A percentile compares a stretch with the other conserved stretches of the same genome.
phyloP scores from a whole-genome alignment of 1,139 yeast genomes.

The Debaryomyces coudertii region DNA sequence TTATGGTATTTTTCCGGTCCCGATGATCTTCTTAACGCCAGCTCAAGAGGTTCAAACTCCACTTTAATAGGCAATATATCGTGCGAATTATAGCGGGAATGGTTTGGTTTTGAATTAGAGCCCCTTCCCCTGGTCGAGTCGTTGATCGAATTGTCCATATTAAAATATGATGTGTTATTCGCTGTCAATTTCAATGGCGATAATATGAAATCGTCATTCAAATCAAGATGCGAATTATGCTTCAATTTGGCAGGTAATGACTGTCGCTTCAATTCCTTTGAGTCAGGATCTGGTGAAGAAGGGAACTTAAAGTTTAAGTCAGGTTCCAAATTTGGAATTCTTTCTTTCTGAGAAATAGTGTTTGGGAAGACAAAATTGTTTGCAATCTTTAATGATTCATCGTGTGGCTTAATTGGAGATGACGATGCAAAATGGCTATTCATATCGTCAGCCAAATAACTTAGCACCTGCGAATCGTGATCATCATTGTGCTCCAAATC shows the following conservation, averaged over 20 bases:
- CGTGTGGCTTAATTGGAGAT: slow-evolving; percentile 30
- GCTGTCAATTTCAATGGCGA: slow-evolving; percentile 46
- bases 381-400: slow-evolving; percentile 27
- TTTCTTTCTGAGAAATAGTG: slow-evolving; percentile 1
- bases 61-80: slow-evolving; percentile 50
- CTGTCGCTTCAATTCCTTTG: slow-evolving; percentile 32
- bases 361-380: slow-evolving; percentile 33
- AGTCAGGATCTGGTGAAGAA: slow-evolving; percentile 40
- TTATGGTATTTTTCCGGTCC: slow-evolving; percentile 29
- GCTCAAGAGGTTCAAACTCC: slow-evolving; percentile 39
- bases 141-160: slow-evolving; percentile 19
- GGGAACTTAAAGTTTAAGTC: slow-evolving; percentile 25
- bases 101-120: slow-evolving; percentile 37
- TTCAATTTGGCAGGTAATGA: slow-evolving; percentile 40
- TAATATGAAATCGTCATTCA: slow-evolving; percentile 40
- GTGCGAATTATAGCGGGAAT: slow-evolving; percentile 47
- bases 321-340: slow-evolving; percentile 1
- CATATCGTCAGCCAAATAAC: slow-evolving; percentile 26
- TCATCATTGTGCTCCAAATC: slow-evolving; percentile 21
- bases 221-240: slow-evolving; percentile 23
- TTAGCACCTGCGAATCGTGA: slow-evolving; percentile 23
- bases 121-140: slow-evolving; percentile 26
- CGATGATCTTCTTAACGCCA: slow-evolving; percentile 30
- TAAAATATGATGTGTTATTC: slow-evolving; percentile 23
- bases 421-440: slow-evolving; percentile 21